Percentiles rank a stretch among this genome's conserved stretches.
These are phyloP conservation scores for Magnusiomyces fungicola DNA, from an alignment of 1,139 yeast species.

Conservation along the genomic window DNA sequence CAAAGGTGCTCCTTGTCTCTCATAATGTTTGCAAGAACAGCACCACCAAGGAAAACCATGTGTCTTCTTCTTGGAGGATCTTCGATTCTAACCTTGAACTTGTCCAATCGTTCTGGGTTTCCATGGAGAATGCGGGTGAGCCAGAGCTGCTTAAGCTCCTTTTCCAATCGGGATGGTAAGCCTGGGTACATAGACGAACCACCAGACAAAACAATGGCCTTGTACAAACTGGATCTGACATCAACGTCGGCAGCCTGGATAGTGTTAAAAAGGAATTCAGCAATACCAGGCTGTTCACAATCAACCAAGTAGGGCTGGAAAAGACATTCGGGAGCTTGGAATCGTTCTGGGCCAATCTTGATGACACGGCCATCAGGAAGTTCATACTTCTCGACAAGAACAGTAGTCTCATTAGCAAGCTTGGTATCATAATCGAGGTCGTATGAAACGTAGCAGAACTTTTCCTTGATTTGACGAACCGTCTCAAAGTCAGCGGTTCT, in stretches of 20 bases:
- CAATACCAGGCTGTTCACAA: constrained; percentile 95
- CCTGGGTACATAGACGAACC: constrained; percentile 99
- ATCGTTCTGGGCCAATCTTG: constrained; percentile 91
- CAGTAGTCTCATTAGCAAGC: constrained; percentile 87
- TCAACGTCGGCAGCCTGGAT: constrained; percentile 94
- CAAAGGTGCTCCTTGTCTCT: constrained; percentile 98
- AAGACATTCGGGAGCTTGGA: constrained; percentile 96
- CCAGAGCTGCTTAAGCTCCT: constrained; percentile 95
- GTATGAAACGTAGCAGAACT: constrained; percentile 88
- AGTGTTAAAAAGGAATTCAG: constrained; percentile 85
- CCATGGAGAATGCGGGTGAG: constrained; percentile 78
- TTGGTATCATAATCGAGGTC: constrained; percentile 85
- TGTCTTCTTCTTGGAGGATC: constrained; percentile 99
- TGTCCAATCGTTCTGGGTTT: constrained; percentile 78
- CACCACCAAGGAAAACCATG: constrained; percentile 99
- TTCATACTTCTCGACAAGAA: constrained; percentile 83
- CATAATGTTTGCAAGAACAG: constrained; percentile 96
- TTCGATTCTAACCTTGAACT: constrained; percentile 93
- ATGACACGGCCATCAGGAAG: constrained; percentile 95
- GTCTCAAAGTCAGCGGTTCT: constrained; percentile 98
- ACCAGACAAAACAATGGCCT: constrained; percentile 91
- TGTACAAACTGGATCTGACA: constrained; percentile 77
- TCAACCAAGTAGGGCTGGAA: constrained; percentile 97
- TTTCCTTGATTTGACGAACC: constrained; percentile 94
- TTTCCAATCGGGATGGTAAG: constrained; percentile 88